These are phyloP conservation scores for Podospora anserina DNA, from an alignment of 495 filamentous ascomycete genomes.

Conservation along the genomic window DNA sequence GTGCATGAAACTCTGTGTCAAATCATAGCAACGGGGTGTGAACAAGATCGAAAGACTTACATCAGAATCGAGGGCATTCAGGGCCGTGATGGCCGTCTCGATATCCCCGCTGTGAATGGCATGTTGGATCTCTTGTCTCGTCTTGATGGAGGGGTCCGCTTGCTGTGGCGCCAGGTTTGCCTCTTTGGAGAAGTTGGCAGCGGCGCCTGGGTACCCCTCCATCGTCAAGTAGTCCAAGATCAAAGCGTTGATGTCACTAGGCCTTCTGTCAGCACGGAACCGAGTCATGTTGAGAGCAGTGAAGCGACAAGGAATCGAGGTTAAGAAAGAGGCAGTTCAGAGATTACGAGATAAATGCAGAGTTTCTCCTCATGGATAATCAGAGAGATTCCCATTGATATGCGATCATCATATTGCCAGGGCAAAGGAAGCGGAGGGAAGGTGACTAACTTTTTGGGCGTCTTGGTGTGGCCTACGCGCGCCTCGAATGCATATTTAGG, in stretches of 20 bases:
- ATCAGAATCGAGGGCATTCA: slow-evolving; percentile 88
- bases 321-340: slow-evolving; percentile 20
- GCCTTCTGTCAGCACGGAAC: slow-evolving; percentile 17
- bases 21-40: slow-evolving; percentile 72
- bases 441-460: slow-evolving; percentile 77
- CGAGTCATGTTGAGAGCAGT: slow-evolving; percentile 50
- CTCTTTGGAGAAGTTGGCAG: slow-evolving; percentile 88
- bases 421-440: slow-evolving; percentile 16
- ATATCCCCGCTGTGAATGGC: slow-evolving; percentile 82
- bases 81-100: slow-evolving; percentile 73
- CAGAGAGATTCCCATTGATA: slow-evolving; percentile 99
- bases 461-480: slow-evolving; percentile 79
- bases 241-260: slow-evolving; percentile 88
- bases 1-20: slow-evolving; percentile 92
- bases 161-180: slow-evolving; percentile 77
- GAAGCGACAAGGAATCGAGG: slow-evolving; percentile 43
- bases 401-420: slow-evolving; percentile 72
- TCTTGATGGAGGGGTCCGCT: slow-evolving; percentile 67
- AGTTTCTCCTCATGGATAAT: slow-evolving; percentile 83
- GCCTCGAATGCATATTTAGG: slow-evolving; percentile 71
- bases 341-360: slow-evolving; percentile 40
- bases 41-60: slow-evolving; percentile 51
- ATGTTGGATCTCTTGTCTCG: slow-evolving; percentile 73
- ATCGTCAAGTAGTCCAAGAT: slow-evolving; percentile 97
- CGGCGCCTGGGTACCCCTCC: slow-evolving; percentile 91